Evolutionary conservation across 2,329 filamentous ascomycete species (phyloP), one percentile per base, ranked within the genome.

Genomic region (Trichoderma brevicompactum): DNA sequence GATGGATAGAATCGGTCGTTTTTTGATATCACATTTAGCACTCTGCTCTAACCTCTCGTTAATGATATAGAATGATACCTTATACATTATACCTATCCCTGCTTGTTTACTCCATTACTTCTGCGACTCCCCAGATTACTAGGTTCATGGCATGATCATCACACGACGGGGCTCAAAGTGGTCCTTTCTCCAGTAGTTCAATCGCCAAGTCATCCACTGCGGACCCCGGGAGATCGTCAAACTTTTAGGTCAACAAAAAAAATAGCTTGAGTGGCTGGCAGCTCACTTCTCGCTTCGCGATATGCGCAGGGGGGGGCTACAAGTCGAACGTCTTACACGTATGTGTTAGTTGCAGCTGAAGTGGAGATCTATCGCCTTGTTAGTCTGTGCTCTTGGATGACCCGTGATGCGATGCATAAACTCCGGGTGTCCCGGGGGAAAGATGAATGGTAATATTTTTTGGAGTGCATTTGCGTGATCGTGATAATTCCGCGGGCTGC

Each of bases 1-100:
- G 34, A 60, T 50, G 41, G 49, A 54, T 63, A 54, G 60, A 63
- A 46, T 63, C 60, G 60, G 28, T 63, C 60, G 38, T 32, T 63
- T 56, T 56, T 60, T 49, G 56, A 44, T 60, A 58, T 34, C 32
- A 49, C 38, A 34, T 15, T 49, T 59, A 7, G 7, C 49, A 53
- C 28, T 28, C 13, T 54, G 40, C 60, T 54, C 32, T 54, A 50
- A 36, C 28, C 60, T 63, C 5, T 63, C 60, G 28, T 63, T 63
- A 53, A 63, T 54, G 60, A 54, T 63, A 46, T 7, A 59, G 23
- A 54, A 54, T 63, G 40, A 63, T 63, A 63, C 49, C 49, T 53
- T n/a, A 54, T 28, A 63, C 36, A 28, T 12, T 41, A 41, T 50
- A 15, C 40, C 17, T 40, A n/a, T 17, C 23, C 23, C 23, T 28